Evolutionary conservation across 2,329 filamentous ascomycete genomes (phyloP).

Genomic region (Fusarium avenaceum): DNA sequence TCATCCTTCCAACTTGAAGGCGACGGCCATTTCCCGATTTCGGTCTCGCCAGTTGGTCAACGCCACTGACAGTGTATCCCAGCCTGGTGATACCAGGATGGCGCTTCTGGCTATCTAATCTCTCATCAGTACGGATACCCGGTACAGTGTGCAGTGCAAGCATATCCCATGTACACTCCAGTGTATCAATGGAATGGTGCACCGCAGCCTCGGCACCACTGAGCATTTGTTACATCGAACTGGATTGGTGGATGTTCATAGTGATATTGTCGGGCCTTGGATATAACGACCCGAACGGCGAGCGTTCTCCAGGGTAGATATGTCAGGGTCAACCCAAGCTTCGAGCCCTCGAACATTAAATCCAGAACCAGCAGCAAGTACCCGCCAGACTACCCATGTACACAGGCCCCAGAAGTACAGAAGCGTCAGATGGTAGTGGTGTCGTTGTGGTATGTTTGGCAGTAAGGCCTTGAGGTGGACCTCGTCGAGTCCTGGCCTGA

Average conservation of each 20-base stretch:
- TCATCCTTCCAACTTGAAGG: constrained; percentile 16
- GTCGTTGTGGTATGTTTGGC: constrained; percentile 48
- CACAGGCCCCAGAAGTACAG: constrained; percentile 27
- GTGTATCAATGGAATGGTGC: constrained; percentile 8
- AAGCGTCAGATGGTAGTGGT: constrained; percentile 47
- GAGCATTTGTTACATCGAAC: constrained; percentile 18
- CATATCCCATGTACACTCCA: constrained; percentile 32
- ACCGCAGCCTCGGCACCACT: constrained; percentile 18
- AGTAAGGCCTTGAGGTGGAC: constrained; percentile 25
- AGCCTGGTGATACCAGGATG: constrained; percentile 38
- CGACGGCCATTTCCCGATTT: constrained; percentile 28
- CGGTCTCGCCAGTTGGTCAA: constrained; percentile 35
- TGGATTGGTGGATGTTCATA: constrained; percentile 42
- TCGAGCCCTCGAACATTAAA: constrained; percentile 24
- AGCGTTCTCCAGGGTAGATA: constrained; percentile 37
- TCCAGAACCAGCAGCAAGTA: constrained; percentile 14
- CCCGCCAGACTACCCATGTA: constrained; percentile 25
- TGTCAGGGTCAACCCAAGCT: constrained; percentile 40
- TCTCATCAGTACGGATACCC: constrained; percentile 13
- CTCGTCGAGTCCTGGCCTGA: constrained; percentile 35
- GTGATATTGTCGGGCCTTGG: constrained; percentile 34
- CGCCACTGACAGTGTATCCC: constrained; percentile 35
- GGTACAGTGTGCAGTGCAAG: constrained; percentile 16
- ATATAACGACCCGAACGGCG: constrained; percentile 24
- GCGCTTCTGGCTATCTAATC: constrained; percentile 36